phyloP scores from a whole-genome alignment of 2,329 filamentous ascomycete genomes.

The Colletotrichum australisinense region DNA sequence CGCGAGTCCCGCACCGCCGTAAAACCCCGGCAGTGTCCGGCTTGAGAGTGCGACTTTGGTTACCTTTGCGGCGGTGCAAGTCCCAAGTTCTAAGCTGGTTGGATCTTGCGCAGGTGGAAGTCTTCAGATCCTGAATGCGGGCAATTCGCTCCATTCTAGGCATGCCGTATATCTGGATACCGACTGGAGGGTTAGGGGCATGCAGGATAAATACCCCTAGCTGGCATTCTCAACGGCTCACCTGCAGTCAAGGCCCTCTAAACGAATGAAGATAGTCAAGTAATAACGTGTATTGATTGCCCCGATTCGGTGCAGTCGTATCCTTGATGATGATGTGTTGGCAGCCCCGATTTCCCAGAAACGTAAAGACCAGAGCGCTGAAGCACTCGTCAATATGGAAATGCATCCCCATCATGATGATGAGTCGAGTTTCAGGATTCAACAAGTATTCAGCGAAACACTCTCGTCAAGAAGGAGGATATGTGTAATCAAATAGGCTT shows the following conservation, averaged over 20 bases:
- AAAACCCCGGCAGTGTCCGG: too few species aligned
- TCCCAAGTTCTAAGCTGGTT: not conserved
- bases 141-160: not conserved
- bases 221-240: not conserved
- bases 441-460: too few species aligned
- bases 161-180: not conserved
- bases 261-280: not conserved
- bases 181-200: not conserved
- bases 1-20: not conserved
- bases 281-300: not conserved
- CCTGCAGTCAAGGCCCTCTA: not conserved
- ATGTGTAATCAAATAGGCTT: not conserved
- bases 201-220: not conserved
- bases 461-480: not conserved
- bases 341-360: not conserved
- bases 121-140: not conserved
- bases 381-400: not conserved
- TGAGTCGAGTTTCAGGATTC: too few species aligned
- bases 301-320: not conserved
- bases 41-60: not conserved
- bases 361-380: not conserved
- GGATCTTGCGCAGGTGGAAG: not conserved
- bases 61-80: not conserved
- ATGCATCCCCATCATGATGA: not conserved
- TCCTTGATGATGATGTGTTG: not conserved